Conservation (phyloP, 148 eudicot species). For the Rhododendron griersonianum region DNA sequence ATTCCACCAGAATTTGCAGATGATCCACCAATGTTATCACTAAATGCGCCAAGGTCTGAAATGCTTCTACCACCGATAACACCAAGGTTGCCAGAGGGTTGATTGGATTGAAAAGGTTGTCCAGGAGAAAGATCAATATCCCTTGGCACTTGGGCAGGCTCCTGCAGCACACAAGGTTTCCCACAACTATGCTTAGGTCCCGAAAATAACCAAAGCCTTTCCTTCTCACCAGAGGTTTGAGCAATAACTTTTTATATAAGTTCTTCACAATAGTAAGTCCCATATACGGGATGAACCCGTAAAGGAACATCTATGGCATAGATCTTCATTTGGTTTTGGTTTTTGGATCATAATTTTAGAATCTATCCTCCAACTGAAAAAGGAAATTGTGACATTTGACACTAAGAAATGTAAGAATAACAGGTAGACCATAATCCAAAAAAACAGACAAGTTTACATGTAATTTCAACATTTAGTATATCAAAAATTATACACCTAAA, state of each 20-base stretch:
- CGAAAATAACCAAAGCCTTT: background rate
- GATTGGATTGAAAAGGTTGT: constrained; percentile 74
- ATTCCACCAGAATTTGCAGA: constrained; percentile 52
- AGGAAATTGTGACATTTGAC: background rate
- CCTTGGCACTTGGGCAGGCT: constrained; percentile 50
- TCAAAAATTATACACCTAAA: background rate
- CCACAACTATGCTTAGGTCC: background rate
- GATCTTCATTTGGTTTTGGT: background rate
- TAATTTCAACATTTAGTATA: too few species aligned
- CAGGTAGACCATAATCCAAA: background rate
- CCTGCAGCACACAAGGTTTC: constrained; percentile 43
- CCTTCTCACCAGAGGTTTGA: background rate
- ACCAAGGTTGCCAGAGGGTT: constrained; percentile 69
- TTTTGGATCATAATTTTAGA: background rate
- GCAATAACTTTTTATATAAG: background rate
- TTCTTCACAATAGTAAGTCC: background rate
- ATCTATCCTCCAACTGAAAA: background rate
- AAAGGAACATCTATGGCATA: background rate
- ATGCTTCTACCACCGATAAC: constrained; percentile 91
- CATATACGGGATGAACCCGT: background rate
- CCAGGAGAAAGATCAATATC: constrained; percentile 89
- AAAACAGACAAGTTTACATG: background rate
- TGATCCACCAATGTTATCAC: constrained; percentile 69
- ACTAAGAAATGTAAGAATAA: background rate
- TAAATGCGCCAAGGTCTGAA: constrained; percentile 89